Conservation (phyloP, 1,284 basidiomycete genomes). For the Athelia psychrophila region DNA sequence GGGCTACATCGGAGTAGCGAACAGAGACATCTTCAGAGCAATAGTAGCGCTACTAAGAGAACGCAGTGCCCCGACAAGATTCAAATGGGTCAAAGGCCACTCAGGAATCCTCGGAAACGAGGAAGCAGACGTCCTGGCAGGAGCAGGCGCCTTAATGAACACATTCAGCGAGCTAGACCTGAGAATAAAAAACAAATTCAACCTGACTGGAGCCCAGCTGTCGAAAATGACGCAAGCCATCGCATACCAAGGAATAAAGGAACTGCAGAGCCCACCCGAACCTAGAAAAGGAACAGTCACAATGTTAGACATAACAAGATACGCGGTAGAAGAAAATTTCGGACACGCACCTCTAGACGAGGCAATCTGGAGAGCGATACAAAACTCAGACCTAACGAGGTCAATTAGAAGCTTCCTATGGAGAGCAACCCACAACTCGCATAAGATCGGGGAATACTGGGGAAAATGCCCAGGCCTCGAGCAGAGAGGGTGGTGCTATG, state of each 20-base stretch:
- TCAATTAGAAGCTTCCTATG: conserved; percentile 7
- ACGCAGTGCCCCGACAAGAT: conserved; percentile 2
- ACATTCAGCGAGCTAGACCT: conserved; percentile 3
- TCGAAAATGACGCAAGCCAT: conserved; percentile 20
- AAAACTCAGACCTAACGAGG: conserved; percentile 18
- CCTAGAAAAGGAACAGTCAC: not conserved
- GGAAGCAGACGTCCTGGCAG: conserved; percentile 15
- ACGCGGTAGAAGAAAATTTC: conserved; percentile 3
- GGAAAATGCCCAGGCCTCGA: conserved; percentile 4
- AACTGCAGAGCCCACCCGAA: not conserved
- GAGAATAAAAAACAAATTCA: conserved; percentile 5
- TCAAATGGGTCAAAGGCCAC: conserved; percentile 22
- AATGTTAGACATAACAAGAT: not conserved
- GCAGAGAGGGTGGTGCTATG: conserved; percentile 5
- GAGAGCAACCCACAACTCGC: conserved; percentile 7
- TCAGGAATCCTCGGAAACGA: conserved; percentile 15
- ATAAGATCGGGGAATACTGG: conserved; percentile 11
- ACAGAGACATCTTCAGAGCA: conserved; percentile 4
- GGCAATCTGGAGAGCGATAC: conserved; percentile 20
- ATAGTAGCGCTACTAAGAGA: conserved; percentile 2
- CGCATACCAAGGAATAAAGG: conserved; percentile 20
- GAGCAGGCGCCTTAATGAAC: conserved; percentile 13
- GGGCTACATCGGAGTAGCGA: conserved; percentile 12
- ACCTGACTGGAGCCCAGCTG: conserved; percentile 21
- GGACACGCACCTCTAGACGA: conserved; percentile 11